Evolutionary conservation across 2,329 filamentous ascomycete genomes (phyloP).

Genomic region (Hymenoscyphus salicellus): DNA sequence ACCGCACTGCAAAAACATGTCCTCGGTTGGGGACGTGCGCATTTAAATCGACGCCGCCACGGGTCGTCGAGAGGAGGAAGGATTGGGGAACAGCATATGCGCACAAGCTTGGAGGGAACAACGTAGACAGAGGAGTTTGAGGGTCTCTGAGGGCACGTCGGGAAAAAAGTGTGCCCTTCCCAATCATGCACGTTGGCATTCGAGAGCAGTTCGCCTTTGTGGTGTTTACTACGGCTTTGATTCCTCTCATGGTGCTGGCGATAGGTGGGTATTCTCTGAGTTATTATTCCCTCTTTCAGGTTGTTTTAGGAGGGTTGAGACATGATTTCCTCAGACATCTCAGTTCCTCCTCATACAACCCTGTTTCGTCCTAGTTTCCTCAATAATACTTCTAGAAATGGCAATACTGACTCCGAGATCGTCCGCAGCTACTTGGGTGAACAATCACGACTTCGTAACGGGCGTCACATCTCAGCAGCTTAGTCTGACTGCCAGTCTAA

Average conservation of each 20-base stretch:
- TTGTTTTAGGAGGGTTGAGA: too few relatives aligned
- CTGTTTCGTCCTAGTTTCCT: too few relatives aligned
- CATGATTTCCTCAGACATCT: too few relatives aligned
- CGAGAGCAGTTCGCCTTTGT: conserved; percentile 80
- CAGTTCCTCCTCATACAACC: too few relatives aligned
- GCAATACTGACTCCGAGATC: too few relatives aligned
- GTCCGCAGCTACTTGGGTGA: conserved; percentile 67
- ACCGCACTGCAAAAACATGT: not conserved
- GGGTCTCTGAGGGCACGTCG: not conserved
- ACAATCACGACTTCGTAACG: conserved; percentile 60
- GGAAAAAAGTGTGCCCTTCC: not conserved
- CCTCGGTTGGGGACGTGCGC: not conserved
- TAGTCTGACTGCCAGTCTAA: conserved; percentile 77
- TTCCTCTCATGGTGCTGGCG: conserved; percentile 73
- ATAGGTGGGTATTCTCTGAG: too few relatives aligned
- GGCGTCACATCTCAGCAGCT: conserved; percentile 59
- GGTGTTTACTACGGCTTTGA: conserved; percentile 70
- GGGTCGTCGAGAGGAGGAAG: not conserved
- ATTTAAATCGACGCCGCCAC: conserved; percentile 1
- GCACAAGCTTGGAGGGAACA: not conserved
- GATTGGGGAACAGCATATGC: not conserved
- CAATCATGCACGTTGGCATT: conserved; percentile 76
- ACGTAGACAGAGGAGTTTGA: not conserved
- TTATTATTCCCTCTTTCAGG: too few relatives aligned
- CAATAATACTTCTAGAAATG: too few relatives aligned